A percentile compares a stretch with the other conserved stretches of the same genome.
These are phyloP conservation scores for Chlamydomonas sphaeroides DNA, from an alignment of 139 green algal species.

Conservation along the genomic window DNA sequence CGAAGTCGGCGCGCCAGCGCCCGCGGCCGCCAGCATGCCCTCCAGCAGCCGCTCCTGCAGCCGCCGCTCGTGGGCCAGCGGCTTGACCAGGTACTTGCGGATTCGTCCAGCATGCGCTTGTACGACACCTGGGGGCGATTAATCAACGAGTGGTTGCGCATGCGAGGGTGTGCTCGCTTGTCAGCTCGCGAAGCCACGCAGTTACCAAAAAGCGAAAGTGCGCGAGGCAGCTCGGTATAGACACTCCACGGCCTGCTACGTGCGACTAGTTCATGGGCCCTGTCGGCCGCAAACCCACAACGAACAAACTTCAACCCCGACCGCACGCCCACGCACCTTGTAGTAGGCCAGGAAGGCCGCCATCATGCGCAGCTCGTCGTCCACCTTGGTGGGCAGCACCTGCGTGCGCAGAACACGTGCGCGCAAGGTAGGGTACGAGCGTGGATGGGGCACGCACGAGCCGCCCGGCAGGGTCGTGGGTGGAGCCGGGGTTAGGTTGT, in stretches of 20 bases:
- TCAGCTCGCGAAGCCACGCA: no score
- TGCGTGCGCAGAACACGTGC: neutral
- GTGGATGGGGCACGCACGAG: neutral
- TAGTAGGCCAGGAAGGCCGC: slow-evolving; percentile 40
- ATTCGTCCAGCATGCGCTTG: slow-evolving; percentile 29
- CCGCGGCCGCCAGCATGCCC: no score
- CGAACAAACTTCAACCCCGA: neutral
- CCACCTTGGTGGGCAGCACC: slow-evolving; percentile 6
- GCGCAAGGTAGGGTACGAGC: neutral
- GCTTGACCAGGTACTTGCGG: no score
- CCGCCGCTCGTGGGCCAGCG: no score
- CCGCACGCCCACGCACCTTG: neutral
- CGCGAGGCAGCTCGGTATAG: no score
- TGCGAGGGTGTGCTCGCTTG: neutral
- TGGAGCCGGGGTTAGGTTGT: no score
- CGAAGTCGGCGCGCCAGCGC: no score
- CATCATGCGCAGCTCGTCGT: slow-evolving; percentile 46
- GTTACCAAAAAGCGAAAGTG: neutral
- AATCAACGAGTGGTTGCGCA: neutral
- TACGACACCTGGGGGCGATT: neutral
- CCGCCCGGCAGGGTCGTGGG: no score
- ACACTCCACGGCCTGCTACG: no score
- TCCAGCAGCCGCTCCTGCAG: no score
- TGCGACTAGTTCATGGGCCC: no score
- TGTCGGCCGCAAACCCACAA: neutral